Evolutionary conservation across 2,329 filamentous ascomycete species (phyloP), one percentile per base, ranked within the genome.

Genomic region (Neonectria ditissima): DNA sequence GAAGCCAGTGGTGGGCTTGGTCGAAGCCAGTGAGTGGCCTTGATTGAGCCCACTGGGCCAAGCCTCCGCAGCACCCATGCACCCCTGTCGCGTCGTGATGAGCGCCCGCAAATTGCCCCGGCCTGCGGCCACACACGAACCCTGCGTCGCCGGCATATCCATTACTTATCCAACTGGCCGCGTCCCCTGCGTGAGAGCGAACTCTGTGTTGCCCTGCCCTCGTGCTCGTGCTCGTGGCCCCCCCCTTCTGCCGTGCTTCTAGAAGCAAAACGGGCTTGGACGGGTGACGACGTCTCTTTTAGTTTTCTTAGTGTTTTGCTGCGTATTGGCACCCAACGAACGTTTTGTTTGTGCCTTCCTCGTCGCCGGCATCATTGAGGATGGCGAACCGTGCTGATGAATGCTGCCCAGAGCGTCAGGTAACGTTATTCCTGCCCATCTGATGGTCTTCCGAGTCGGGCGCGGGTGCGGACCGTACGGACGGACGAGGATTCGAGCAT

Each of bases 101-200:
- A 62, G 59, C 65, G 65, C 62, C 65, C 65, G 69, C 64, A 72
- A 67, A 72, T 69, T 70, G 56, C 64, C 47, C 26, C 28, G 4
- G 47, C 28, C 34, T 16, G 14, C 14, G 16, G 34, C 34, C 34
- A 37, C 51, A 43, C 37, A 54, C 51, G 52, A 52, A 37, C 34
- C 34, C 34, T 37, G 34, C 34, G 34, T 37, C 34, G 34, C 34
- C 34, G 14, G 34, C 34, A 37, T 16, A 37, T 16, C 14, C 7
- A 37, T 37, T 14, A 14, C 16, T 37, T n/a, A 37, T 37, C 34
- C 34, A 37, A 37, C 14, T 37, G 32, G 32, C 32, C 32, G 32
- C 14, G 32, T 37, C 34, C 34, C 34, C 34, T 37, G 34, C 34
- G 34, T 37, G 34, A 37, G 34, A 37, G 34, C 8, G 34, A 37